Conservation (phyloP, 495 filamentous ascomycete genomes). For the Cairneyella variabilis region DNA sequence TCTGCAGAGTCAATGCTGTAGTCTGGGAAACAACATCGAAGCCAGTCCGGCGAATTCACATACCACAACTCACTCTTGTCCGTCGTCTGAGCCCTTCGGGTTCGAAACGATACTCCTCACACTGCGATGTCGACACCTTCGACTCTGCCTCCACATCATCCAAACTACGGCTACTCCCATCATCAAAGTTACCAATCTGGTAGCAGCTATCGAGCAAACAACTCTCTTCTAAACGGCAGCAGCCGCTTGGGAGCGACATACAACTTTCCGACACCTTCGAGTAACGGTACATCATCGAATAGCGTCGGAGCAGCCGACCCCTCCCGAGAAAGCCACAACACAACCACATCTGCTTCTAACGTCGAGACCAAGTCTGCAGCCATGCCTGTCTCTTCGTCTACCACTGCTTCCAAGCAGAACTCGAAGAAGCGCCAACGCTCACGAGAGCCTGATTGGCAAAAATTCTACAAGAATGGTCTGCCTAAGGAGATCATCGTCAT, state of each 20-base stretch:
- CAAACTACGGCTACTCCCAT: constrained; percentile 65
- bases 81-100: constrained; percentile 18
- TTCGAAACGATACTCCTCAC: constrained; percentile 21
- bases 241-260: constrained; percentile 26
- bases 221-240: constrained; percentile 22
- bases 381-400: constrained; percentile 35
- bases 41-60: constrained; percentile 8
- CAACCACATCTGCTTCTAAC: constrained; percentile 13
- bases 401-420: constrained; percentile 23
- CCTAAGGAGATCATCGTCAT: constrained; percentile 96
- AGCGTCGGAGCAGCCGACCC: constrained; percentile 18
- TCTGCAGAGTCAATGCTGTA: constrained; percentile 17
- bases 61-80: background rate
- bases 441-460: constrained; percentile 63
- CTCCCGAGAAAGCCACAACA: constrained; percentile 19
- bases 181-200: constrained; percentile 57
- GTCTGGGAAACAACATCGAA: background rate
- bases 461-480: constrained; percentile 89
- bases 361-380: constrained; percentile 20
- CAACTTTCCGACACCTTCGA: constrained; percentile 24
- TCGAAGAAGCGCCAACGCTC: constrained; percentile 52
- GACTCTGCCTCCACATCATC: constrained; percentile 61
- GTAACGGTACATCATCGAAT: constrained; percentile 21
- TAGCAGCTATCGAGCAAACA: constrained; percentile 21
- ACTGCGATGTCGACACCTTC: constrained; percentile 78